Percentiles rank a stretch among this genome's conserved stretches.
These are phyloP conservation scores for Mycena rebaudengoi DNA, from an alignment of 768 basidiomycete species.

Conservation along the genomic window DNA sequence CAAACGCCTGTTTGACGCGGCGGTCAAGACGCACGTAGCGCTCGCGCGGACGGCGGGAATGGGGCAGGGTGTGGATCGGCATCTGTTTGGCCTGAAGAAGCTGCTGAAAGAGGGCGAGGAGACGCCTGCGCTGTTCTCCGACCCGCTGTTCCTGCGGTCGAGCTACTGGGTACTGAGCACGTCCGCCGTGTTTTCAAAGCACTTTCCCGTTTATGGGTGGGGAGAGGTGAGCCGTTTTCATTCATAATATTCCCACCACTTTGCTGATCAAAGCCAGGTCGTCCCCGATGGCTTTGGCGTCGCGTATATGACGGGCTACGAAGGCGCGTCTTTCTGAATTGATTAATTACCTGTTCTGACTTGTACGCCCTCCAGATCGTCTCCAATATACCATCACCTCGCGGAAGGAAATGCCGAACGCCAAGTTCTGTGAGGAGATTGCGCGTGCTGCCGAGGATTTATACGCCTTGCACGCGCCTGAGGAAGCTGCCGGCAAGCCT, in stretches of 20 bases:
- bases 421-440: slow-evolving; percentile 77
- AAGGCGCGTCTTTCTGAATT: slow-evolving; percentile 55
- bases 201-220: slow-evolving; percentile 91
- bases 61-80: slow-evolving; percentile 86
- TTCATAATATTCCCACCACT: too few species aligned
- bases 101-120: slow-evolving; percentile 67
- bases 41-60: slow-evolving; percentile 72
- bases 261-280: slow-evolving; percentile 51
- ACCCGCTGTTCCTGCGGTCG: slow-evolving; percentile 76
- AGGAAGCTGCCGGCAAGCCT: slow-evolving; percentile 34
- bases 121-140: slow-evolving; percentile 75
- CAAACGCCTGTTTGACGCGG: slow-evolving; percentile 63
- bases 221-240: slow-evolving; percentile 66
- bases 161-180: slow-evolving; percentile 92
- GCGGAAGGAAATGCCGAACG: slow-evolving; percentile 83
- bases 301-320: slow-evolving; percentile 92
- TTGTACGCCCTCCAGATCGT: slow-evolving; percentile 57
- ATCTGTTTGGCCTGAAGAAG: slow-evolving; percentile 86
- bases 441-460: slow-evolving; percentile 69
- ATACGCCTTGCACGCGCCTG: slow-evolving; percentile 60
- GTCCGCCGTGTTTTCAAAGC: slow-evolving; percentile 86
- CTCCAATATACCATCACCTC: slow-evolving; percentile 91
- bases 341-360: slow-evolving; percentile 4
- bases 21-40: slow-evolving; percentile 68
- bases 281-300: slow-evolving; percentile 95